Evolutionary conservation across 2,329 filamentous ascomycete genomes (phyloP).

Genomic region (Fusarium ramigenum): DNA sequence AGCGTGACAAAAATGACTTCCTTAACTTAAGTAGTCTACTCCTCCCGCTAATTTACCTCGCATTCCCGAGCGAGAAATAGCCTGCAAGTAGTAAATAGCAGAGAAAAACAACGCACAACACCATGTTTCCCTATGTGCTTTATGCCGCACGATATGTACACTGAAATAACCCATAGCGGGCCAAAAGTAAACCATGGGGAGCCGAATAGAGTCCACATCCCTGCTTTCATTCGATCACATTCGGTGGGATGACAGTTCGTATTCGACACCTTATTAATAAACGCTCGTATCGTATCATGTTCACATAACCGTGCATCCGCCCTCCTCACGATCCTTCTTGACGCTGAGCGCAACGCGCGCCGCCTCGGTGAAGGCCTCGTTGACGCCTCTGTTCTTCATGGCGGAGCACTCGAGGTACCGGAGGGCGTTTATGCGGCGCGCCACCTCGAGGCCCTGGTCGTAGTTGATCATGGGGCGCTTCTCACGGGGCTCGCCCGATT

Average conservation of each 20-base stretch:
- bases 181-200: conserved; percentile 6
- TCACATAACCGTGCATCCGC: conserved; percentile 70
- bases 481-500: conserved; percentile 55
- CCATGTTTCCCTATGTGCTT: conserved; percentile 42
- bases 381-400: conserved; percentile 97
- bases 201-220: conserved; percentile 6
- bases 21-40: conserved; percentile 20
- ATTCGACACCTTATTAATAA: conserved; percentile 13
- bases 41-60: neutral
- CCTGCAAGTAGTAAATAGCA: conserved; percentile 4
- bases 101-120: conserved; percentile 32
- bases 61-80: neutral
- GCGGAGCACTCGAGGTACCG: conserved; percentile 98
- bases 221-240: conserved; percentile 12
- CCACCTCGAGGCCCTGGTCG: conserved; percentile 89
- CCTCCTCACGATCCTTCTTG: conserved; percentile 70
- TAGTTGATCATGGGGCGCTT: conserved; percentile 85
- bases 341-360: conserved; percentile 88
- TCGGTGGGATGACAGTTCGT: no score
- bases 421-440: conserved; percentile 88
- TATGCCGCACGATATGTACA: conserved; percentile 44
- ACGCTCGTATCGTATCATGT: conserved; percentile 29
- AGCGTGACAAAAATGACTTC: neutral
- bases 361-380: conserved; percentile 98
- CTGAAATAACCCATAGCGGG: conserved; percentile 17